Conservation (phyloP, 192 early-diverging fungal genomes). For the Paraglomus occultum region DNA sequence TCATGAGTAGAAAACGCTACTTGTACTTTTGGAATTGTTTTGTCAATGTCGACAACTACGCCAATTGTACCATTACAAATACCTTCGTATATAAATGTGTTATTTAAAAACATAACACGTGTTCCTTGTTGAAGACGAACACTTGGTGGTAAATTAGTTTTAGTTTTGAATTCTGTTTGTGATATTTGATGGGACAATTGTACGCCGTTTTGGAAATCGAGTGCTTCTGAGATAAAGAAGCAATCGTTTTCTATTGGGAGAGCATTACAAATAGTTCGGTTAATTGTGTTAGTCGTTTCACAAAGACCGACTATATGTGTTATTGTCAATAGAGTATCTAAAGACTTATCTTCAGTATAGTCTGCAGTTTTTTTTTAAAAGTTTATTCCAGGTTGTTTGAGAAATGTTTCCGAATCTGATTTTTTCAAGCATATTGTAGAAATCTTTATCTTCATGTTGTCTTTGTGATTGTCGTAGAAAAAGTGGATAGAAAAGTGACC, state of each 20-base stretch:
- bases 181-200: not conserved
- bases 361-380: too few species aligned
- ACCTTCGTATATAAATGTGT: not conserved
- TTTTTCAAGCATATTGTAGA: not conserved
- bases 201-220: not conserved
- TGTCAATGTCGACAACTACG: conserved; percentile 6
- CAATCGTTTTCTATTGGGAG: not conserved
- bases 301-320: not conserved
- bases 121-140: not conserved
- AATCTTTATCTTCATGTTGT: not conserved
- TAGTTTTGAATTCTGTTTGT: not conserved
- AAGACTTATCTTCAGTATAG: not conserved
- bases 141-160: not conserved
- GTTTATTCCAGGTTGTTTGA: too few species aligned
- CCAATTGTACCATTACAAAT: not conserved
- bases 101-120: conserved; percentile 5
- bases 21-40: not conserved
- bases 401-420: not conserved
- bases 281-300: not conserved
- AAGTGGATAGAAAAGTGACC: not conserved
- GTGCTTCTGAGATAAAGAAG: not conserved
- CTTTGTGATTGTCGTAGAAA: not conserved
- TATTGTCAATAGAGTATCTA: not conserved
- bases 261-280: not conserved
- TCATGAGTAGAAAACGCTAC: not conserved